A percentile compares a stretch with the other conserved stretches of the same genome.
Conservation (phyloP, 306 rosid genomes). For the Quercus dentata region DNA sequence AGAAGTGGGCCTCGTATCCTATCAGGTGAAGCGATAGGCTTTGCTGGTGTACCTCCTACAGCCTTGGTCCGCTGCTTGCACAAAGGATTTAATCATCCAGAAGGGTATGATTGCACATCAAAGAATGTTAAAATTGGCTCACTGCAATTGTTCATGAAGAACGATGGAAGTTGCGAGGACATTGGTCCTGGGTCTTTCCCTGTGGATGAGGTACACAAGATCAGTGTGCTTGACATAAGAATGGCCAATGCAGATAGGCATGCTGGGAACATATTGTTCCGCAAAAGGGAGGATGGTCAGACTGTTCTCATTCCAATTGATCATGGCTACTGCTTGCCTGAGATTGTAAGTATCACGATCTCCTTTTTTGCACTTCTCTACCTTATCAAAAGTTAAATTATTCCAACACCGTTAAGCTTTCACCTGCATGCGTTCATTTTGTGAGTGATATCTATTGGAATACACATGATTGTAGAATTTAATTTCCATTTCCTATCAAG, state of each 20-base stretch:
- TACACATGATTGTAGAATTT: too few relatives aligned
- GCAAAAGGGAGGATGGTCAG: conserved; percentile 30
- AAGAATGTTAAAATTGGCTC: conserved; percentile 67
- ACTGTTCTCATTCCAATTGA: conserved; percentile 78
- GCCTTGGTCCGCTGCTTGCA: conserved; percentile 45
- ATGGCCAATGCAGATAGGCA: conserved; percentile 91
- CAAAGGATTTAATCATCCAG: conserved; percentile 41
- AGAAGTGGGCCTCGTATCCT: conserved; percentile 29
- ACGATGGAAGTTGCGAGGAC: conserved; percentile 89
- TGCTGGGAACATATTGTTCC: conserved; percentile 78
- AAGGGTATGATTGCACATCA: conserved; percentile 33
- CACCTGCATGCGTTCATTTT: neutral
- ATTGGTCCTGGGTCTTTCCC: conserved; percentile 73
- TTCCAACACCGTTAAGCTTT: neutral
- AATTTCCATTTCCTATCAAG: too few relatives aligned
- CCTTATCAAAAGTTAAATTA: neutral
- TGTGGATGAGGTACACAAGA: conserved; percentile 73
- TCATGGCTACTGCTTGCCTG: conserved; percentile 88
- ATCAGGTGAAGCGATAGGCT: conserved; percentile 47
- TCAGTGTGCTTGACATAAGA: conserved; percentile 76
- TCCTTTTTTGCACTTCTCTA: neutral
- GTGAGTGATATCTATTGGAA: neutral
- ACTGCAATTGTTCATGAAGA: conserved; percentile 63
- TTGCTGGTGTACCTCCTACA: conserved; percentile 60
- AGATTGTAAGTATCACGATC: conserved; percentile 42